Percentiles rank a stretch among this genome's conserved stretches.
Conservation (phyloP, 2,329 filamentous ascomycete species). For the Trichophyton benhamiae region DNA sequence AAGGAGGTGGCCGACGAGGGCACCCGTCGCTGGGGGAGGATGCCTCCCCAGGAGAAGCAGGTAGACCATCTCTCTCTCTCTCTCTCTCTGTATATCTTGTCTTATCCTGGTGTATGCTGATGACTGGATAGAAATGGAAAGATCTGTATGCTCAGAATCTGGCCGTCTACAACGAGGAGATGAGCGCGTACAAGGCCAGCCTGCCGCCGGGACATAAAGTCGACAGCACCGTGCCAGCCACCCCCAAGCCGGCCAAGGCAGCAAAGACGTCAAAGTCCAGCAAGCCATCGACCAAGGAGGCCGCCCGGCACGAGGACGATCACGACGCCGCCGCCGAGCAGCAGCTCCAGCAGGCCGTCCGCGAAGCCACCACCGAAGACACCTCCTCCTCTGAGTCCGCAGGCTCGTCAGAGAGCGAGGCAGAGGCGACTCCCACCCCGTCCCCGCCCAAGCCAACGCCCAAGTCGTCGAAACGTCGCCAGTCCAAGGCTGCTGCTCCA, state of each 20-base stretch:
- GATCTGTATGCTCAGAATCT: slow-evolving; percentile 47
- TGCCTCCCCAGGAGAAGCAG: slow-evolving; percentile 61
- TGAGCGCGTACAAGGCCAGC: slow-evolving; percentile 46
- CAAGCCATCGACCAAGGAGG: not conserved
- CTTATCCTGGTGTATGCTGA: no score
- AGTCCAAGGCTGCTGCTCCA: slow-evolving; percentile 19
- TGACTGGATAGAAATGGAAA: slow-evolving; percentile 38
- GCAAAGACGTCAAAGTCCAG: not conserved
- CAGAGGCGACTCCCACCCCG: slow-evolving; percentile 22
- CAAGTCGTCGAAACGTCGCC: slow-evolving; percentile 32
- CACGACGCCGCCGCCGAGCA: slow-evolving; percentile 22
- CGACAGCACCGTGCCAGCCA: not conserved
- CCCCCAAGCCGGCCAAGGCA: not conserved
- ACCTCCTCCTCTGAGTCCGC: slow-evolving; percentile 21
- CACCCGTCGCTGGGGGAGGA: slow-evolving; percentile 70
- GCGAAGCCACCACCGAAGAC: slow-evolving; percentile 26
- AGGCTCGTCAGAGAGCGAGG: slow-evolving; percentile 25
- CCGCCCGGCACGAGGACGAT: slow-evolving; percentile 19
- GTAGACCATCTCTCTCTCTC: slow-evolving; percentile 38
- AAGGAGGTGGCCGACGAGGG: slow-evolving; percentile 82
- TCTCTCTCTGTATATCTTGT: no score
- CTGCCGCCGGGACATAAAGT: slow-evolving; percentile 17
- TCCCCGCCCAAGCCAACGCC: slow-evolving; percentile 32
- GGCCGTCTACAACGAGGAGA: slow-evolving; percentile 44
- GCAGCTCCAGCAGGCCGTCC: slow-evolving; percentile 32